Evolutionary conservation across 1,139 yeast genomes (phyloP).

Genomic region (Saccharomyces hybrid): DNA sequence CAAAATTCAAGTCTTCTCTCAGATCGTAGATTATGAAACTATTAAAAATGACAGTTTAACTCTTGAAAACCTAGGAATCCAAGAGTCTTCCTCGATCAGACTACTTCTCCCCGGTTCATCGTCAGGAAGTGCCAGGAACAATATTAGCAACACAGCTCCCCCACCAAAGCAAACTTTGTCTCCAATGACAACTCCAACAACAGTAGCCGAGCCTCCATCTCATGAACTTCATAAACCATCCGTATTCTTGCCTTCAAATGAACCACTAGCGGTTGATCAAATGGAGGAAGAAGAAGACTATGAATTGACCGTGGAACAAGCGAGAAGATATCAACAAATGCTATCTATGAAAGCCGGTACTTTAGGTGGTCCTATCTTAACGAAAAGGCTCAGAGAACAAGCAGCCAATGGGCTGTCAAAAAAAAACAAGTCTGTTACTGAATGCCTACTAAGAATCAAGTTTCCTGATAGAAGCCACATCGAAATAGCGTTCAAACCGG

Average conservation of each 20-base stretch:
- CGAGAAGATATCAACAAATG: conserved; percentile 44
- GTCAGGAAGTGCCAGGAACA: not conserved
- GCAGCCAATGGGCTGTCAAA: conserved; percentile 12
- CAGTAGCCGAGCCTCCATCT: not conserved
- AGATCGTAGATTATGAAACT: conserved; percentile 8
- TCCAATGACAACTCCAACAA: not conserved
- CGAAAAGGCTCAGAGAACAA: conserved; percentile 32
- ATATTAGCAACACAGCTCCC: too few species aligned
- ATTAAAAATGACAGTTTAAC: conserved; percentile 12
- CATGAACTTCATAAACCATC: conserved; percentile 11
- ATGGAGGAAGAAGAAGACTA: conserved; percentile 30
- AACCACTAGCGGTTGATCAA: conserved; percentile 6
- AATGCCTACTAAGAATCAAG: conserved; percentile 40
- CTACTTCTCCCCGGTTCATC: conserved; percentile 2
- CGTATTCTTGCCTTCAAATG: conserved; percentile 13
- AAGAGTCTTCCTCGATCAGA: conserved; percentile 14
- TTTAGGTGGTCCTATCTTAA: conserved; percentile 24
- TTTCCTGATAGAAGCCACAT: conserved; percentile 48
- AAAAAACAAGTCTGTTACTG: conserved; percentile 14
- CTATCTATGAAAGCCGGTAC: conserved; percentile 36
- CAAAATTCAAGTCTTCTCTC: conserved; percentile 19
- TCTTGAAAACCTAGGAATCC: conserved; percentile 20
- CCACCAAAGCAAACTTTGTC: not conserved
- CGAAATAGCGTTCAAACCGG: conserved; percentile 41
- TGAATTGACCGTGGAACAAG: conserved; percentile 47